Evolutionary conservation across 108 stramenopile genomes (phyloP).

Genomic region (Aurantiochytrium sp.): DNA sequence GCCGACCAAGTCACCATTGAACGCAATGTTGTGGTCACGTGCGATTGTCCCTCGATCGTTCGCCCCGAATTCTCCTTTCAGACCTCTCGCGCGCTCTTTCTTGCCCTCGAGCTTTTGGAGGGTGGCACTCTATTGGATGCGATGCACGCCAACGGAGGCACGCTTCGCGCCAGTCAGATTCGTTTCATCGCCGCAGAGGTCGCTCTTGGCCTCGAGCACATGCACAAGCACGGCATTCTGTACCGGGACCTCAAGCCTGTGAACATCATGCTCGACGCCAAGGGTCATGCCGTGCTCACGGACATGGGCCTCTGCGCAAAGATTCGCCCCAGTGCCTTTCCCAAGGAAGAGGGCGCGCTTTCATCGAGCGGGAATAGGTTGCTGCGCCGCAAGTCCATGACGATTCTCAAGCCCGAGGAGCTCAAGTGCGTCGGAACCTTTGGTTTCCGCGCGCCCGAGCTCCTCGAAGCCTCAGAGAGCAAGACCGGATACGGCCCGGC

Average conservation of each 20-base stretch:
- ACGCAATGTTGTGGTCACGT: conserved; percentile 41
- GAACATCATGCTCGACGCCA: conserved; percentile 36
- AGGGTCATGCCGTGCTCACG: conserved; percentile 44
- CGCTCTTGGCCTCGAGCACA: conserved; percentile 45
- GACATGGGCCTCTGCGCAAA: conserved; percentile 44
- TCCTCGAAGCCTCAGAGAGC: neutral
- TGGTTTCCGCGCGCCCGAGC: neutral
- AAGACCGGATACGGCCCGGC: conserved; percentile 43
- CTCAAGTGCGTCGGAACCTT: conserved; percentile 11
- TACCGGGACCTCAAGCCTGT: conserved; percentile 57
- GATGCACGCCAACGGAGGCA: conserved; percentile 29
- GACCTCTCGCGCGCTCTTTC: conserved; percentile 40
- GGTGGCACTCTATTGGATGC: conserved; percentile 52
- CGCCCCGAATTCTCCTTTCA: conserved; percentile 50
- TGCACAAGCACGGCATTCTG: conserved; percentile 48
- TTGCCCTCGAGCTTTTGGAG: conserved; percentile 40
- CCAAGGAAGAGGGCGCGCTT: conserved; percentile 32
- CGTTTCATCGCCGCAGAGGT: conserved; percentile 46
- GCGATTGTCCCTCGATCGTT: conserved; percentile 41
- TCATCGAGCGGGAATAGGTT: neutral
- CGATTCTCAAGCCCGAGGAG: conserved; percentile 13
- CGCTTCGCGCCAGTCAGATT: conserved; percentile 32
- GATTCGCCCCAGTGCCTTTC: conserved; percentile 43
- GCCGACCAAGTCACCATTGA: neutral
- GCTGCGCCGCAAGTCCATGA: conserved; percentile 2